These are phyloP conservation scores for Candida insectalens DNA, from an alignment of 805 yeast species.

Conservation along the genomic window DNA sequence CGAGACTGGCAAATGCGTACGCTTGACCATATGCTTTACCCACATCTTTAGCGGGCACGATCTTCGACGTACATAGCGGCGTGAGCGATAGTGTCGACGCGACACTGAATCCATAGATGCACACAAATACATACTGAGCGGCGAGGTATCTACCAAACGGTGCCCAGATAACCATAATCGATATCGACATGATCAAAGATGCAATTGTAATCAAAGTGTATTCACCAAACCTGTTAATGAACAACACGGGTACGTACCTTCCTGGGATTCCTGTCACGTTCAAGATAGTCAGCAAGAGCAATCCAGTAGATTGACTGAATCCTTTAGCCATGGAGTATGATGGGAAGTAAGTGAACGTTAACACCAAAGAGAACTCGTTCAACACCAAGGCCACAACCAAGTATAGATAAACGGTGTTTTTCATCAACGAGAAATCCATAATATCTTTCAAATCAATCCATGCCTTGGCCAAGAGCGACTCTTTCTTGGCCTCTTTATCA, in stretches of 20 bases:
- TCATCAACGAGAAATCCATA: slow-evolving; percentile 22
- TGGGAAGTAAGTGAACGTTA: slow-evolving; percentile 44
- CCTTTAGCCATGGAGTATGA: slow-evolving; percentile 48
- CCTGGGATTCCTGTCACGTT: slow-evolving; percentile 37
- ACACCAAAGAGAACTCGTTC: slow-evolving; percentile 43
- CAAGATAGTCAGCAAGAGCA: slow-evolving; percentile 33
- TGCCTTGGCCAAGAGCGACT: neutral
- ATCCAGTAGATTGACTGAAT: slow-evolving; percentile 29
- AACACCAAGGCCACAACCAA: slow-evolving; percentile 32
- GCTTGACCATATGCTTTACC: slow-evolving; percentile 67
- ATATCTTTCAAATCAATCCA: neutral
- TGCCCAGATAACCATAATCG: slow-evolving; percentile 46
- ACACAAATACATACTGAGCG: slow-evolving; percentile 42
- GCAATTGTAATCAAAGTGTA: slow-evolving; percentile 31
- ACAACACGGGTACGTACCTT: slow-evolving; percentile 33
- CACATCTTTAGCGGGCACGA: slow-evolving; percentile 53
- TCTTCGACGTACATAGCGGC: slow-evolving; percentile 61
- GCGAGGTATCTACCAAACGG: slow-evolving; percentile 43
- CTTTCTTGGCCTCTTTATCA: neutral
- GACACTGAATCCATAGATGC: slow-evolving; percentile 46
- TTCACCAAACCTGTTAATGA: slow-evolving; percentile 35
- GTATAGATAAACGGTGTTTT: slow-evolving; percentile 32
- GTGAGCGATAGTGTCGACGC: slow-evolving; percentile 56
- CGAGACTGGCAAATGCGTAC: slow-evolving; percentile 38
- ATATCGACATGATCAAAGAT: slow-evolving; percentile 31